phyloP scores from a whole-genome alignment of 2,329 filamentous ascomycete genomes.

The Dryadomyces quercus-mongolicae region DNA sequence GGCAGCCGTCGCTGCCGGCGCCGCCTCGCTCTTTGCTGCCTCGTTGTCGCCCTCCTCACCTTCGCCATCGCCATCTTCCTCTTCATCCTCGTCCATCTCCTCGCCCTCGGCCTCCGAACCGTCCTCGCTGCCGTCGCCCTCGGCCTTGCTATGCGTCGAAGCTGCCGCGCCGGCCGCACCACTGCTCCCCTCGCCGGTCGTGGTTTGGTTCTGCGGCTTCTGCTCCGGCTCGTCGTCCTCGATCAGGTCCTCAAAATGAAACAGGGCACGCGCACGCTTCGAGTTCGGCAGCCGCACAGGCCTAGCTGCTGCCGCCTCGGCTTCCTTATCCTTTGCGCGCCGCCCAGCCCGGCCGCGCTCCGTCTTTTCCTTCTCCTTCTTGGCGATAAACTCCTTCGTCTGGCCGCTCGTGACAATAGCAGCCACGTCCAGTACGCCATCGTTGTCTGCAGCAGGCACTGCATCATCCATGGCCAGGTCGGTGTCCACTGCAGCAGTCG shows the following conservation, averaged over 20 bases:
- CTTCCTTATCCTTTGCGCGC: slow-evolving; percentile 46
- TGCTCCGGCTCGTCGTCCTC: slow-evolving; percentile 36
- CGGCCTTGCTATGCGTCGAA: slow-evolving; percentile 4
- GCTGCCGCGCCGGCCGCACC: neutral
- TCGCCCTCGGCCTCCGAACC: slow-evolving; percentile 9
- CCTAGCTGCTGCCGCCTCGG: slow-evolving; percentile 39
- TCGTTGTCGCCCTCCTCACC: neutral
- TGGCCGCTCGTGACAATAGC: slow-evolving; percentile 72
- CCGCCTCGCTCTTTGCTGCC: neutral
- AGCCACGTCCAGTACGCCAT: slow-evolving; percentile 75
- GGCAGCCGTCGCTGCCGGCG: no score
- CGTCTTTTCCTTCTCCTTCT: slow-evolving; percentile 69
- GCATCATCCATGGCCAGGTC: slow-evolving; percentile 25
- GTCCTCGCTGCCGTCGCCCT: slow-evolving; percentile 9
- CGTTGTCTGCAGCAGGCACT: slow-evolving; percentile 30
- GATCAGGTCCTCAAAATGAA: slow-evolving; percentile 59
- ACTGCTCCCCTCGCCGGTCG: neutral
- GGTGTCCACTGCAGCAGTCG: slow-evolving; percentile 19
- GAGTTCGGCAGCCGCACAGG: slow-evolving; percentile 55
- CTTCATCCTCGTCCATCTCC: slow-evolving; percentile 11
- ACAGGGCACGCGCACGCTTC: slow-evolving; percentile 56
- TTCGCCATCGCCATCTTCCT: slow-evolving; percentile 7
- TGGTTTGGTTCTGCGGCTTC: slow-evolving; percentile 2
- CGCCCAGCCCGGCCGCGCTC: slow-evolving; percentile 52
- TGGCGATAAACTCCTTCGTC: slow-evolving; percentile 69